Evolutionary conservation across 2,329 filamentous ascomycete species (phyloP).

Genomic region (Hypoxylon sp.): DNA sequence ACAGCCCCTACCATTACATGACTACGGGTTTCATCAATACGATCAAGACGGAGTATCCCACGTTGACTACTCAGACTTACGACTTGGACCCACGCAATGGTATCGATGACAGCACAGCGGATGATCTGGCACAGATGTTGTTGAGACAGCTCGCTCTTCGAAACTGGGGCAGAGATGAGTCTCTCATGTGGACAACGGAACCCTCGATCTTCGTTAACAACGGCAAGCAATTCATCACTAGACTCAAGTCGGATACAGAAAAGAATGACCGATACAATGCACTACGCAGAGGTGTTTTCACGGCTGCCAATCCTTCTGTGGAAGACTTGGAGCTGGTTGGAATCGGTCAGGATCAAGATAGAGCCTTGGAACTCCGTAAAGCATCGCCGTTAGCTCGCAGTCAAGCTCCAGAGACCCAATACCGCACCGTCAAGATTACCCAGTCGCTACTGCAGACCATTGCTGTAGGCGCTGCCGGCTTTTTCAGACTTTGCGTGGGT

Average conservation of each 20-base stretch:
- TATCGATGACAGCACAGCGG: background rate
- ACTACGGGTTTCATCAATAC: constrained; percentile 15
- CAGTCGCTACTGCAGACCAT: constrained; percentile 5
- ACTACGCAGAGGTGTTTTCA: constrained; percentile 1
- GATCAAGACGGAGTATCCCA: constrained; percentile 10
- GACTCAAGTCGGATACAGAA: constrained; percentile 5
- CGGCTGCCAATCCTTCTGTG: background rate
- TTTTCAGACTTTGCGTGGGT: constrained; percentile 6
- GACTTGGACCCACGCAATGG: constrained; percentile 1
- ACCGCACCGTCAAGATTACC: constrained; percentile 5
- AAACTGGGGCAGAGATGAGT: constrained; percentile 1
- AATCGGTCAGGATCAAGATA: constrained; percentile 1
- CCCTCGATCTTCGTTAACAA: constrained; percentile 1
- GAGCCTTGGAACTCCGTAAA: constrained; percentile 6
- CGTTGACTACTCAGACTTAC: constrained; percentile 5
- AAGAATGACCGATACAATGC: constrained; percentile 11
- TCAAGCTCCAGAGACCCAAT: constrained; percentile 1
- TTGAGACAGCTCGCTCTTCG: constrained; percentile 8
- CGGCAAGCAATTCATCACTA: constrained; percentile 8
- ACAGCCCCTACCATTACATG: constrained; percentile 20
- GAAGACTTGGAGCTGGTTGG: constrained; percentile 9
- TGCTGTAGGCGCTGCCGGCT: constrained; percentile 1
- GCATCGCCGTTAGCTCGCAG: constrained; percentile 1
- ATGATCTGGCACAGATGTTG: constrained; percentile 7
- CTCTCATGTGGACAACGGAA: constrained; percentile 5